Percentiles rank a stretch among this genome's conserved stretches.
phyloP scores from a whole-genome alignment of 2,329 filamentous ascomycete species.

The Cercospora nicotianae region DNA sequence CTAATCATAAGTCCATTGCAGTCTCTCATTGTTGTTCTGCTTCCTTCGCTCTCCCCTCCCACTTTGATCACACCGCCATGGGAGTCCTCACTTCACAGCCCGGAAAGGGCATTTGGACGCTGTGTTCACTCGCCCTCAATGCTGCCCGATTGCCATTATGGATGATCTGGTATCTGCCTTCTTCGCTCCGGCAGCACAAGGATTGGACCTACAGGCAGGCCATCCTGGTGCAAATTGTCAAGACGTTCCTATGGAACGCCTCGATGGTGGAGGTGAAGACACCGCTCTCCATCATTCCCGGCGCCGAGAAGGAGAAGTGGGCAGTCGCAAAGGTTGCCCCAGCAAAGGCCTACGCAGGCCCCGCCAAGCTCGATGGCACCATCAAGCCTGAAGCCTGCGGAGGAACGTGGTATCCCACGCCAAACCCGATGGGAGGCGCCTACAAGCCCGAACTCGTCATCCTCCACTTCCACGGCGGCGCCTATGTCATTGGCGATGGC shows the following conservation, averaged over 20 bases:
- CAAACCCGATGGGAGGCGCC: conserved; percentile 16
- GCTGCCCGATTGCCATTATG: conserved; percentile 43
- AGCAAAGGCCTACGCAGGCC: conserved; percentile 19
- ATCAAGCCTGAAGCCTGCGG: conserved; percentile 43
- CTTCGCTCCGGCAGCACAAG: conserved; percentile 42
- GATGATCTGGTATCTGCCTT: conserved; percentile 41
- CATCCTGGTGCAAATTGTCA: conserved; percentile 39
- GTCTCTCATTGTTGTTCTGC: not conserved
- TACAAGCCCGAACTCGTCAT: conserved; percentile 38
- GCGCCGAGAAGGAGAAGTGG: conserved; percentile 44
- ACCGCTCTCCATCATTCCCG: conserved; percentile 39
- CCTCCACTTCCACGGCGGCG: conserved; percentile 54
- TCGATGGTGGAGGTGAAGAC: conserved; percentile 35
- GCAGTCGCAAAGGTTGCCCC: conserved; percentile 30
- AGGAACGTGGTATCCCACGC: conserved; percentile 46
- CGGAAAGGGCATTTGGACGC: conserved; percentile 43
- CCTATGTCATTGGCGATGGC: conserved; percentile 49
- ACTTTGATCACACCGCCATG: conserved; percentile 9
- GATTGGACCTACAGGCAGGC: conserved; percentile 45
- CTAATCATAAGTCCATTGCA: not conserved
- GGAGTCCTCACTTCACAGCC: conserved; percentile 39
- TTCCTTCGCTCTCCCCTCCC: not conserved
- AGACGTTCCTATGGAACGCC: conserved; percentile 38
- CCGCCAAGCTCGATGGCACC: conserved; percentile 34
- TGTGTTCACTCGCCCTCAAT: conserved; percentile 40